Evolutionary conservation across 495 filamentous ascomycete species (phyloP).

Genomic region (Evansstolkia leycettana): DNA sequence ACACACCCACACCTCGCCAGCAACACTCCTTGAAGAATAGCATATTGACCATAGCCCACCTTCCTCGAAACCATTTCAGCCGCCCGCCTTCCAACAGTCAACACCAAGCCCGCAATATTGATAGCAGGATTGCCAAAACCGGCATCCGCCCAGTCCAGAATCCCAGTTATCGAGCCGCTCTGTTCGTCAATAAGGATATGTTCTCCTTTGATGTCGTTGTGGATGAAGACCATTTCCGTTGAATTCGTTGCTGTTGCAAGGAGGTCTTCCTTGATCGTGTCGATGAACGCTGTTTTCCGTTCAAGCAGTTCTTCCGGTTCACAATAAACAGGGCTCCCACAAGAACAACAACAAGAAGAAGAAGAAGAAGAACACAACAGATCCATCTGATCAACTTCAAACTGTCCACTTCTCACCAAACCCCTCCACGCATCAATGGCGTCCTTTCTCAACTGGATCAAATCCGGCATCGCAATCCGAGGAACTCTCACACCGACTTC

Average conservation of each 20-base stretch:
- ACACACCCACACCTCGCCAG: neutral
- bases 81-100: neutral
- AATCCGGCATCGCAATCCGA: neutral
- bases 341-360: no score
- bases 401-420: neutral
- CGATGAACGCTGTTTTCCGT: neutral
- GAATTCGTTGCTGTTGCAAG: neutral
- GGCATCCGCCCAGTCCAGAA: neutral
- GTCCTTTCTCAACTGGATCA: neutral
- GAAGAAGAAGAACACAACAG: no score
- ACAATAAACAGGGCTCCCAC: no score
- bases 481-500: neutral
- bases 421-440: neutral
- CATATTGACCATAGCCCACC: neutral
- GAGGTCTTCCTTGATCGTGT: neutral
- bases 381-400: no score
- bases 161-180: neutral
- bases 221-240: neutral
- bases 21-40: neutral
- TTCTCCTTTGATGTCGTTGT: slow-evolving; percentile 1
- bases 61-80: neutral
- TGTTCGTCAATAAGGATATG: neutral
- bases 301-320: neutral
- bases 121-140: neutral
- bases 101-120: neutral